Percentiles rank a stretch among this genome's conserved stretches.
Evolutionary conservation across 2,329 filamentous ascomycete species (phyloP).

Genomic region (Exophiala viscosa): DNA sequence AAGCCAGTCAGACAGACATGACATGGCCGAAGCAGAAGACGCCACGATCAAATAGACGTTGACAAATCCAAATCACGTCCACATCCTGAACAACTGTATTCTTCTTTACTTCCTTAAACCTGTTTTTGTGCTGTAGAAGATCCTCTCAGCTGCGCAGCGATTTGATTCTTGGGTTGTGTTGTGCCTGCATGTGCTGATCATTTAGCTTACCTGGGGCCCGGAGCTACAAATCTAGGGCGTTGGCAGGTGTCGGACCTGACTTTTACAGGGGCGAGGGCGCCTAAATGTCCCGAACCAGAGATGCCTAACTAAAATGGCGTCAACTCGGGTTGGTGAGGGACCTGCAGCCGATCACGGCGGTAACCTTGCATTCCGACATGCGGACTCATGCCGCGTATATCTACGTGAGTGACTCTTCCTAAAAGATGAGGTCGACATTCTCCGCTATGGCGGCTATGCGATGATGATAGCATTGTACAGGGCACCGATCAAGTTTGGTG

Average conservation of each 20-base stretch:
- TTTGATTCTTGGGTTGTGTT: too few species aligned
- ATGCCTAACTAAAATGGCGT: background rate
- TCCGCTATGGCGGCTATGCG: slow-evolving; percentile 8
- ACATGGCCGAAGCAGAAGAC: slow-evolving; percentile 20
- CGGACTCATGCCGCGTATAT: slow-evolving; percentile 3
- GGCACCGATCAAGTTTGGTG: slow-evolving; percentile 17
- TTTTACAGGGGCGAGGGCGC: background rate
- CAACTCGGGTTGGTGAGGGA: background rate
- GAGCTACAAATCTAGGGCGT: background rate
- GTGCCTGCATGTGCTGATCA: background rate
- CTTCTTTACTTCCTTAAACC: background rate
- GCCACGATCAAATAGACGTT: slow-evolving; percentile 23
- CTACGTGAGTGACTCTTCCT: background rate
- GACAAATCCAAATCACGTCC: slow-evolving; percentile 22
- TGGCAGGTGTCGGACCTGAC: too few species aligned
- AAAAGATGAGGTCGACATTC: background rate
- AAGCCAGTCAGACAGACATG: slow-evolving; percentile 22
- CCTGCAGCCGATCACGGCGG: background rate
- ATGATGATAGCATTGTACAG: slow-evolving; percentile 19
- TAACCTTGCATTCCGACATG: background rate
- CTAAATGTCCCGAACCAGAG: background rate
- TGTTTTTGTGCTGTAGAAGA: background rate
- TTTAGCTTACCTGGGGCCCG: background rate
- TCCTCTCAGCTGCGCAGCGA: background rate
- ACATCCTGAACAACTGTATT: slow-evolving; percentile 4